These are phyloP conservation scores for Lactarius akahatsu DNA, from an alignment of 768 basidiomycete genomes.

Conservation along the genomic window DNA sequence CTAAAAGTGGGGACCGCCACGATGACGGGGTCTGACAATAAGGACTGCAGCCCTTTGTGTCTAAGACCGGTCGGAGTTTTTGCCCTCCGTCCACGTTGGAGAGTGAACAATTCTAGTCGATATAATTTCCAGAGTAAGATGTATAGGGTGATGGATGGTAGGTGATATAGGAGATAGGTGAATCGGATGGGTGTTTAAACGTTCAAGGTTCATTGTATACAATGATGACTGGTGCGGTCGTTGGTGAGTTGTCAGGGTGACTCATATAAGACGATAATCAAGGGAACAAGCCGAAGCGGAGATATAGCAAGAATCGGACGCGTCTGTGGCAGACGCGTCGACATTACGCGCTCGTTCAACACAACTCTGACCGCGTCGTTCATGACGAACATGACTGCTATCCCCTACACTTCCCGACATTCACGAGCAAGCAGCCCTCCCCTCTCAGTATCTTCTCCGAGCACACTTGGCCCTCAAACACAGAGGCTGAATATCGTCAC, in stretches of 20 bases:
- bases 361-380: neutral
- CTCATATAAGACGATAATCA: neutral
- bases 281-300: conserved; percentile 3
- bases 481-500: conserved; percentile 65
- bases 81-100: neutral
- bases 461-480: conserved; percentile 33
- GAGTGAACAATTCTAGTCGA: neutral
- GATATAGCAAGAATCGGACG: conserved; percentile 5
- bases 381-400: conserved; percentile 23
- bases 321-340: conserved; percentile 21
- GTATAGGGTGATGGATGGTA: neutral
- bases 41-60: neutral
- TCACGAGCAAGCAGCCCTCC: conserved; percentile 35
- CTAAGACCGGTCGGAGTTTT: conserved; percentile 3
- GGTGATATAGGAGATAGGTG: too few species aligned
- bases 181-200: too few species aligned
- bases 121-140: neutral
- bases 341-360: neutral
- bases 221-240: conserved; percentile 11
- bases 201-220: neutral
- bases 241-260: neutral
- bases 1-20: conserved; percentile 14
- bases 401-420: conserved; percentile 29
- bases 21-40: conserved; percentile 6
- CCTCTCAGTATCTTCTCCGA: conserved; percentile 31